Percentiles rank a stretch among this genome's conserved stretches.
phyloP scores from a whole-genome alignment of 2,329 filamentous ascomycete species.

The Pseudocercospora vitis region DNA sequence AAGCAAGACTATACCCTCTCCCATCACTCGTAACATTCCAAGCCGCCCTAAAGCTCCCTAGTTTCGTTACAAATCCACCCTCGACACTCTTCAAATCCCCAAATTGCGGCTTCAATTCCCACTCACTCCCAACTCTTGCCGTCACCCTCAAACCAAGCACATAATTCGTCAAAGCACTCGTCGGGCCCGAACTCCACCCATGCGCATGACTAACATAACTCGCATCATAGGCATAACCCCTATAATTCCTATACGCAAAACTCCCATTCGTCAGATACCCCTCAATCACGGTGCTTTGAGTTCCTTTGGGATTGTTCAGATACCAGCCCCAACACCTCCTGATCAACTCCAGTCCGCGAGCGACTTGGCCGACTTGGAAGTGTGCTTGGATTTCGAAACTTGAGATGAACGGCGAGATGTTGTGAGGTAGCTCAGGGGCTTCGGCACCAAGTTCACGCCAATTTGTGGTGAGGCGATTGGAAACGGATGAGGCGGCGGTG shows the following conservation, averaged over 20 bases:
- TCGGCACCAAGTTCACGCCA: constrained; percentile 51
- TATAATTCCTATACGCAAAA: constrained; percentile 52
- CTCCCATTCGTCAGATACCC: constrained; percentile 46
- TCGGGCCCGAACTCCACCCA: constrained; percentile 42
- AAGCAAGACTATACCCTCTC: constrained; percentile 25
- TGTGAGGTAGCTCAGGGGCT: constrained; percentile 43
- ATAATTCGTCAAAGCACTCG: constrained; percentile 47
- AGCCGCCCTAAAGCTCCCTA: constrained; percentile 45
- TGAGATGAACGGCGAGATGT: constrained; percentile 46
- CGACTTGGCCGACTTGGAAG: constrained; percentile 41
- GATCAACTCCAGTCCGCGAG: constrained; percentile 47
- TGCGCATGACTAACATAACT: constrained; percentile 35
- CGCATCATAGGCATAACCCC: constrained; percentile 33
- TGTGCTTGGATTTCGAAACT: constrained; percentile 49
- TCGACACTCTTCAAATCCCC: constrained; percentile 46
- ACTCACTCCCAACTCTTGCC: constrained; percentile 42
- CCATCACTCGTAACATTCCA: constrained; percentile 35
- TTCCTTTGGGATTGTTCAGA: constrained; percentile 44
- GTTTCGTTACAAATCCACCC: constrained; percentile 48
- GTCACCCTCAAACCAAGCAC: constrained; percentile 48
- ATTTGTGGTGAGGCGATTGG: constrained; percentile 40
- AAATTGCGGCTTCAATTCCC: constrained; percentile 49
- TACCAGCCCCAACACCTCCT: constrained; percentile 45
- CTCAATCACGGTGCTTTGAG: constrained; percentile 47
- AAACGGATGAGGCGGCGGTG: constrained; percentile 37